phyloP scores from a whole-genome alignment of 371 early-diverging fungal genomes.

The Mucor piriformis region DNA sequence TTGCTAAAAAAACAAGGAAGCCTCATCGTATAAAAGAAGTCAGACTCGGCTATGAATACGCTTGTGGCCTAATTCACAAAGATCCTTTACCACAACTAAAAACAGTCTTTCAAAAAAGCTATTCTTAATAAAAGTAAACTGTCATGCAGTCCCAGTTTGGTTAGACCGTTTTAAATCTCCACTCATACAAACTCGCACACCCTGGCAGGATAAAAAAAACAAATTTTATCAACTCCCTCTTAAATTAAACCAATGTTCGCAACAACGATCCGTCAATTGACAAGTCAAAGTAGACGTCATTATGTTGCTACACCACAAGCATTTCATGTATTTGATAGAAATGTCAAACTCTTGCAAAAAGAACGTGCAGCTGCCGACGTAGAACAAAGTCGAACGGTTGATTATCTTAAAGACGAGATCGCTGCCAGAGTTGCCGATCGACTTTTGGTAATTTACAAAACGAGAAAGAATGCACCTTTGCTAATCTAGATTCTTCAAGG shows the following conservation, averaged over 20 bases:
- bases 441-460: constrained; percentile 60
- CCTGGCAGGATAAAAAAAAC: too few relatives aligned
- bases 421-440: constrained; percentile 89
- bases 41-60: constrained; percentile 34
- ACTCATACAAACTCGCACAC: too few relatives aligned
- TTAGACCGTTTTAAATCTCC: too few relatives aligned
- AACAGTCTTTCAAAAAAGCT: neutral
- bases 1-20: constrained; percentile 35
- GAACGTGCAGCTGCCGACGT: constrained; percentile 73
- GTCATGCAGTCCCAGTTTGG: too few relatives aligned
- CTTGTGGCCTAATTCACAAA: constrained; percentile 29
- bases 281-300: neutral
- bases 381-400: constrained; percentile 73
- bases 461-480: neutral
- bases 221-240: too few relatives aligned
- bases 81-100: constrained; percentile 18
- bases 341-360: constrained; percentile 75
- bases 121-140: neutral
- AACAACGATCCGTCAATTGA: neutral
- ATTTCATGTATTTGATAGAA: constrained; percentile 78
- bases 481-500: constrained; percentile 18
- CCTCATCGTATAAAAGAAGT: constrained; percentile 35
- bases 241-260: neutral
- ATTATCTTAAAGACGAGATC: constrained; percentile 92
- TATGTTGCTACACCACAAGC: constrained; percentile 21